These are phyloP conservation scores for Pilaira anomala DNA, from an alignment of 192 early-diverging fungal genomes.

Conservation along the genomic window DNA sequence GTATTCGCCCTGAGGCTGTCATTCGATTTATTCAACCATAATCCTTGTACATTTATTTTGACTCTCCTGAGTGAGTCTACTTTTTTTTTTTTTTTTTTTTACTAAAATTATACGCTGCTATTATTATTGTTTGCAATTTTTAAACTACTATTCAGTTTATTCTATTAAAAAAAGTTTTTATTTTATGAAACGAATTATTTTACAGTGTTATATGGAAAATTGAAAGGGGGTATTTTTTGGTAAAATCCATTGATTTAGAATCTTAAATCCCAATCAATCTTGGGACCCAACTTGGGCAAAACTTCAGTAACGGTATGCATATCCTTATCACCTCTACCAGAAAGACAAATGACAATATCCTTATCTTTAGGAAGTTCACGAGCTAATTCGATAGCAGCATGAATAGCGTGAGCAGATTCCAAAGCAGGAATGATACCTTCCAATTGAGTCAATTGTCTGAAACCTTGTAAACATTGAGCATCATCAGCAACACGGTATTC, in stretches of 20 bases:
- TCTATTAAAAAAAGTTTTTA: no score
- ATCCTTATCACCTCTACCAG: constrained; percentile 97
- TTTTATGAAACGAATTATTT: no score
- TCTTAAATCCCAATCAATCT: constrained; percentile 89
- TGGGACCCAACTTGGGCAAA: constrained; percentile 83
- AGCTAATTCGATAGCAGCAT: constrained; percentile 76
- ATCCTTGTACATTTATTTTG: no score
- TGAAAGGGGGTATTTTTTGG: no score
- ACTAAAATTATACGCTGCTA: no score
- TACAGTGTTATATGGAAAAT: no score
- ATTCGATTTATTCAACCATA: not conserved
- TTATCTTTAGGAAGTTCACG: constrained; percentile 67
- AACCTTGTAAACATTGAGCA: constrained; percentile 82
- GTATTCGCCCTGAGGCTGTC: not conserved
- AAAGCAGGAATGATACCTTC: constrained; percentile 96
- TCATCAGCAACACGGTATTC: constrained; percentile 69
- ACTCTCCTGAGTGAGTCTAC: no score
- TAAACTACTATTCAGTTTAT: no score
- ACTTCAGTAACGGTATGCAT: constrained; percentile 89
- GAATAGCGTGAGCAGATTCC: constrained; percentile 92
- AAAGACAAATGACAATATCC: constrained; percentile 86
- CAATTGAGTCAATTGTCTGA: constrained; percentile 63
- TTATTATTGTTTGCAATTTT: no score
- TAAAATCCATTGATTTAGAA: constrained; percentile 36
- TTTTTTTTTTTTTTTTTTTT: no score